These are phyloP conservation scores for Arctium lappa DNA, from an alignment of 129 eudicot genomes.

Conservation along the genomic window DNA sequence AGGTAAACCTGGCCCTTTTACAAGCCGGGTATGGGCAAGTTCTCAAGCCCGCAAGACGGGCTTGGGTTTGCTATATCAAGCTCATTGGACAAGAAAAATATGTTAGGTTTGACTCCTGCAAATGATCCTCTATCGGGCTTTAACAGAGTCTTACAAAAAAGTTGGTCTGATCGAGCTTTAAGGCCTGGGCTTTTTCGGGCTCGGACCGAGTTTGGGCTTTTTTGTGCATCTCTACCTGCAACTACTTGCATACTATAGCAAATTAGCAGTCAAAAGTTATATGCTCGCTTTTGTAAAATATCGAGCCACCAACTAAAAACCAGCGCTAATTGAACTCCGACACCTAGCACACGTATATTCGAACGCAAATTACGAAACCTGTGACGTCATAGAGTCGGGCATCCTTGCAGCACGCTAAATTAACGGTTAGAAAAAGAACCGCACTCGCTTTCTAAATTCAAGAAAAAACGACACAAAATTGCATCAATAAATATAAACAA, in stretches of 20 bases:
- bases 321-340: constrained; percentile 60
- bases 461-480: not conserved
- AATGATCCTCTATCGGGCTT: not conserved
- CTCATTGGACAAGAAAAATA: not conserved
- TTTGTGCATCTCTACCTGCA: constrained; percentile 34
- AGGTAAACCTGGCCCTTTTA: too few species aligned
- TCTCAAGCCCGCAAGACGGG: not conserved
- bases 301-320: constrained; percentile 61
- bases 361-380: too few species aligned
- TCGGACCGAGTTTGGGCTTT: too few species aligned
- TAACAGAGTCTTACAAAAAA: not conserved
- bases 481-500: not conserved
- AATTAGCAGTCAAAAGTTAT: constrained; percentile 64
- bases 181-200: too few species aligned
- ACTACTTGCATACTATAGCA: constrained; percentile 54
- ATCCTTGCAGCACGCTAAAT: not conserved
- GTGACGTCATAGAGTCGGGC: too few species aligned
- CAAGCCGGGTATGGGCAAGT: too few species aligned
- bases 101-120: not conserved
- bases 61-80: not conserved
- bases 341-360: constrained; percentile 54
- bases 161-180: too few species aligned
- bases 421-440: not conserved
- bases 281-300: constrained; percentile 43
- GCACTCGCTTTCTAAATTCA: not conserved